Evolutionary conservation across 2,329 filamentous ascomycete genomes (phyloP).

Genomic region (Coniochaeta ligniaria): DNA sequence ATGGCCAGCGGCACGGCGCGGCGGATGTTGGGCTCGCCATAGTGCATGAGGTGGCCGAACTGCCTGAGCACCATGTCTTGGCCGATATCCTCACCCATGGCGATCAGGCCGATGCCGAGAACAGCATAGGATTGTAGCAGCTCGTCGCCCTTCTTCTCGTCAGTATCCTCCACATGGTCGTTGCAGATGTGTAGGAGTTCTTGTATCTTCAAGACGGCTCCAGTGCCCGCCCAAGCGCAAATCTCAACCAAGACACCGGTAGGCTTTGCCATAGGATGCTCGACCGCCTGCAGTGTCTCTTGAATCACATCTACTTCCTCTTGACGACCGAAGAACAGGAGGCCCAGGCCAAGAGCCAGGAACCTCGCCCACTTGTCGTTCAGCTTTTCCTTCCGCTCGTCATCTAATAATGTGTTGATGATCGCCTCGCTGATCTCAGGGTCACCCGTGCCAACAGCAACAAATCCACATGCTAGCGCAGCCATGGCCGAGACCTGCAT

Average conservation of each 20-base stretch:
- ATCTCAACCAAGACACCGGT: constrained; percentile 91
- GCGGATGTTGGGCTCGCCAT: constrained; percentile 93
- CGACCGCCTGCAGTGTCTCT: constrained; percentile 92
- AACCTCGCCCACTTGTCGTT: constrained; percentile 99
- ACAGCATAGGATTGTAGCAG: constrained; percentile 94
- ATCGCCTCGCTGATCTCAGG: constrained; percentile 88
- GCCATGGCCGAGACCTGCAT: constrained; percentile 98
- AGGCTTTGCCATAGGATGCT: constrained; percentile 95
- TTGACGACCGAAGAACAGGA: constrained; percentile 93
- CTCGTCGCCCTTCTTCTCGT: constrained; percentile 93
- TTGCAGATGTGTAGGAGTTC: constrained; percentile 97
- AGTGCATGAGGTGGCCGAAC: constrained; percentile 98
- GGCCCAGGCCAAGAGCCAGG: constrained; percentile 84
- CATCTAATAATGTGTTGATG: constrained; percentile 86
- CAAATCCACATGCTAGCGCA: constrained; percentile 79
- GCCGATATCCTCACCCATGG: constrained; percentile 97
- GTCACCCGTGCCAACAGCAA: constrained; percentile 89
- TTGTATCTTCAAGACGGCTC: constrained; percentile 93
- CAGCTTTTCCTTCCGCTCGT: constrained; percentile 81
- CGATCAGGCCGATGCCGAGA: constrained; percentile 84
- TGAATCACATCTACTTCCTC: constrained; percentile 98
- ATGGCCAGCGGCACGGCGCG: constrained; percentile 94
- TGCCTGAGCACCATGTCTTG: constrained; percentile 98
- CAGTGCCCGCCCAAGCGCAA: constrained; percentile 96
- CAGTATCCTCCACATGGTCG: constrained; percentile 89